Evolutionary conservation across 352 stramenopile genomes (phyloP).

Genomic region (Globisporangium cystogenes): DNA sequence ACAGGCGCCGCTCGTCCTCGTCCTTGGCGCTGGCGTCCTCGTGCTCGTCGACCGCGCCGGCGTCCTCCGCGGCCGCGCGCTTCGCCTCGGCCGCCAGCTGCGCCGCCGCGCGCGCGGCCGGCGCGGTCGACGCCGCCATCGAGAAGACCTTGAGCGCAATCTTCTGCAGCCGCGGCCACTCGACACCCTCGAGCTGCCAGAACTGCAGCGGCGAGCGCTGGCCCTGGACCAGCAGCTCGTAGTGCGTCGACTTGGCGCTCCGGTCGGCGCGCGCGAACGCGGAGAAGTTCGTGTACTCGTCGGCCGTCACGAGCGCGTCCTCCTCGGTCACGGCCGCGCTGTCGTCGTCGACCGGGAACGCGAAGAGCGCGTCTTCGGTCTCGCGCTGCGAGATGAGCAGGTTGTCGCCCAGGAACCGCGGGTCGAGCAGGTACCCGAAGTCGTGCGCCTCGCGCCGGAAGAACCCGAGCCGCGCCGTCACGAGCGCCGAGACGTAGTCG

Average conservation of each 20-base stretch:
- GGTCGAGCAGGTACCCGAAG: conserved; percentile 3
- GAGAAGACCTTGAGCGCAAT: conserved; percentile 5
- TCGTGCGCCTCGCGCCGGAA: background rate
- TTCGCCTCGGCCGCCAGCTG: background rate
- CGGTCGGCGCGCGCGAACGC: conserved; percentile 4
- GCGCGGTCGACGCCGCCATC: background rate
- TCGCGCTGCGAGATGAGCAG: background rate
- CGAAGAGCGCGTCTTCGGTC: background rate
- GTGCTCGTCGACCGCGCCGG: background rate
- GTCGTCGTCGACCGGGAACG: conserved; percentile 1
- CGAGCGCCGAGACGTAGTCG: background rate
- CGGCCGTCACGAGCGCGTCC: background rate
- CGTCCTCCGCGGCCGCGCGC: background rate
- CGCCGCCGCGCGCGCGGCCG: background rate
- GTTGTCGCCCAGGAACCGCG: conserved; percentile 3
- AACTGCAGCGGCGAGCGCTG: conserved; percentile 5
- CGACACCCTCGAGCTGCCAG: conserved; percentile 3
- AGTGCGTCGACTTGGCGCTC: conserved; percentile 1
- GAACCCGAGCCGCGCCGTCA: background rate
- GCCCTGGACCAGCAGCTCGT: conserved; percentile 1
- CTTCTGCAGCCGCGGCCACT: conserved; percentile 3
- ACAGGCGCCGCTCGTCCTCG: background rate
- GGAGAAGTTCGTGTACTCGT: conserved; percentile 1
- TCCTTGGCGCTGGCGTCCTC: background rate
- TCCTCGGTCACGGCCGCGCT: background rate